Evolutionary conservation across 2,329 filamentous ascomycete species (phyloP).

Genomic region (Lasiodiplodia gonubiensis): DNA sequence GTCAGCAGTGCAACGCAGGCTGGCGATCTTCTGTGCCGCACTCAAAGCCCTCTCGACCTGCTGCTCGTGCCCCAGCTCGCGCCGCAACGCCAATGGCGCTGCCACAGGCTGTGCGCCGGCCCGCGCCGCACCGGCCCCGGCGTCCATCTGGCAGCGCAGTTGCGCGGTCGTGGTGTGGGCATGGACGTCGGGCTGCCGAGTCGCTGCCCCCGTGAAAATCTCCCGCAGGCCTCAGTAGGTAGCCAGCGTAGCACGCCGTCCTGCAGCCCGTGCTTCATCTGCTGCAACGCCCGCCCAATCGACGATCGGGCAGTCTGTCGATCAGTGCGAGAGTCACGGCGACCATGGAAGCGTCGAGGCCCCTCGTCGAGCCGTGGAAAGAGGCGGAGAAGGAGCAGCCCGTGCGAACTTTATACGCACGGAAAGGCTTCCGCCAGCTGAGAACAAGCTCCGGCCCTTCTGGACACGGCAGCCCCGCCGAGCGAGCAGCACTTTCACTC

Average conservation of each 20-base stretch:
- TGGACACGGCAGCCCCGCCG: too few relatives aligned
- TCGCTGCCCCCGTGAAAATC: conserved; percentile 1
- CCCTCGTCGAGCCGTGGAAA: not conserved
- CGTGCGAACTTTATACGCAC: not conserved
- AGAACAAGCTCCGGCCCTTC: too few relatives aligned
- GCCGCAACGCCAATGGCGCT: not conserved
- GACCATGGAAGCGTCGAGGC: too few relatives aligned
- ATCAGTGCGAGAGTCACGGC: not conserved
- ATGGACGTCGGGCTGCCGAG: not conserved
- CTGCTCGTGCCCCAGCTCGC: not conserved
- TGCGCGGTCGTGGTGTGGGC: too few relatives aligned
- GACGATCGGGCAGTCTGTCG: not conserved
- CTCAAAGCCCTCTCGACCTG: not conserved
- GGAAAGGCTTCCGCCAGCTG: too few relatives aligned
- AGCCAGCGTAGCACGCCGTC: conserved; percentile 1
- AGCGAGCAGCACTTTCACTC: too few relatives aligned
- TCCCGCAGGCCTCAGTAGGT: conserved; percentile 1
- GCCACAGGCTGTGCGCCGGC: not conserved
- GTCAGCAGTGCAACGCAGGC: conserved; percentile 1
- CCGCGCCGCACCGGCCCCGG: conserved; percentile 12
- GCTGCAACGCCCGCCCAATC: not conserved
- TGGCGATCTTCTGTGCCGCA: not conserved
- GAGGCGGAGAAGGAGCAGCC: not conserved
- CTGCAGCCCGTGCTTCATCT: conserved; percentile 13
- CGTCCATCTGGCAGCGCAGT: too few relatives aligned